Base-by-base conservation (phyloP, 176 grass and related monocot species). In the Aegilops longissima region DNA sequence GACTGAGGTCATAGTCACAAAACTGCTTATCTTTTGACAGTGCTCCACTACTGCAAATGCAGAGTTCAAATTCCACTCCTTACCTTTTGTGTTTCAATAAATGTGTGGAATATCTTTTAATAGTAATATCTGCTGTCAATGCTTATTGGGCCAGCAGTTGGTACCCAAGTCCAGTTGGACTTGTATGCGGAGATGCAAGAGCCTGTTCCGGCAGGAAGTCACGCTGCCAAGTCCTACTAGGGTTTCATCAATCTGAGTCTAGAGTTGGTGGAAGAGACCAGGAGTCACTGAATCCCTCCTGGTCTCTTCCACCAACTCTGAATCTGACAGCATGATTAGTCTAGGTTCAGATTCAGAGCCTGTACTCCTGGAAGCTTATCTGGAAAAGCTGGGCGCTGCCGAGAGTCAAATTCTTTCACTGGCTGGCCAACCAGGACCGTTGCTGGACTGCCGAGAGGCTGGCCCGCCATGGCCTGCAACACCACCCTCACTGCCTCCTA, bases 21-120 rank as follows among this genome's bases (percentile, higher is more conserved):
- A 67, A 21, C 44, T 33, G 77, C 59, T 67, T 76, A 74, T 76
- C 7, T 77, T 82, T 78, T 69, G 21, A 51, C 52, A 69, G 14
- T 83, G 38, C 61, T 82, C 18, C 18, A 54, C 66, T 34, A 77
- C 35, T 6, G 9, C 5, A 70, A 69, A 70, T 83, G 25, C 54
- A 6, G 9, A 23, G 2, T 70, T 12, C 61, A 36, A 52, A 58
- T 77, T 70, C 40, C 17, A 61, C 1, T 9, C 11, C 71, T 6
- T 74, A 42, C 39, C 65, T 80, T 79, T 21, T 12, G 31, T 65
- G 10, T 65, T 76, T 42, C 25, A 18, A 68, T 61, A 66, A 66
- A 27, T 4, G 9, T 27, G 38, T 62, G 58, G 78, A 65, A 20
- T 79, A 13, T 70, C 18, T 52, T 16, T 13, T 77, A 76, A 65